These are phyloP conservation scores for Acer yangbiense DNA, from an alignment of 345 rosid genomes.

Conservation along the genomic window DNA sequence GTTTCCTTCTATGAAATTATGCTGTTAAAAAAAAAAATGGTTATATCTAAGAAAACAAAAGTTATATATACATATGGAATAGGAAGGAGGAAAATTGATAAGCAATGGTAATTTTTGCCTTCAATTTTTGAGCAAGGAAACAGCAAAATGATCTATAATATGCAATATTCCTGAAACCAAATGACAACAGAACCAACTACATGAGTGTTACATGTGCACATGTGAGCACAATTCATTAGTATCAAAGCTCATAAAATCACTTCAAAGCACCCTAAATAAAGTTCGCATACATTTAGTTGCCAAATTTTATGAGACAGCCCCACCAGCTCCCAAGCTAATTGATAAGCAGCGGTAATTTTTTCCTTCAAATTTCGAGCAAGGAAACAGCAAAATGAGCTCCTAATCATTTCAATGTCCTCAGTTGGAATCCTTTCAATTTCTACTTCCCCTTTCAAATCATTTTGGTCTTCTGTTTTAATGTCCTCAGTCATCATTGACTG, in stretches of 20 bases:
- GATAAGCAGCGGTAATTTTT: not conserved
- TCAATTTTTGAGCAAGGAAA: not conserved
- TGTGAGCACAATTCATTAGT: not conserved
- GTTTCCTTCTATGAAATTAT: too few relatives aligned
- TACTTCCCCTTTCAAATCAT: slow-evolving; percentile 55
- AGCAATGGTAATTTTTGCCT: not conserved
- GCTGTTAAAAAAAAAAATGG: not conserved
- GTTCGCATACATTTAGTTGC: not conserved
- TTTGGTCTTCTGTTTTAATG: slow-evolving; percentile 42
- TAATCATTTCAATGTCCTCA: slow-evolving; percentile 27
- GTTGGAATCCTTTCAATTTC: slow-evolving; percentile 68
- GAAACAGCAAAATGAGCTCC: slow-evolving; percentile 39
- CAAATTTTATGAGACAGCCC: not conserved
- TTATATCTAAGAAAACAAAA: not conserved
- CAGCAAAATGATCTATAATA: not conserved
- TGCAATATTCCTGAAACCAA: not conserved
- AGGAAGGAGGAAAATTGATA: not conserved
- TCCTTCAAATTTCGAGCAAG: not conserved
- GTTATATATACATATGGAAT: too few relatives aligned
- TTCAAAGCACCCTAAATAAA: not conserved
- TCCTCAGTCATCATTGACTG: slow-evolving; percentile 47
- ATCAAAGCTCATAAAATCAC: not conserved
- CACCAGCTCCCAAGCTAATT: not conserved
- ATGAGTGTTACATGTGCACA: not conserved
- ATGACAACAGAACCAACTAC: too few relatives aligned